Evolutionary conservation across 495 filamentous ascomycete genomes (phyloP), one percentile per base, ranked within the genome.

Genomic region (Cercophora scortea): DNA sequence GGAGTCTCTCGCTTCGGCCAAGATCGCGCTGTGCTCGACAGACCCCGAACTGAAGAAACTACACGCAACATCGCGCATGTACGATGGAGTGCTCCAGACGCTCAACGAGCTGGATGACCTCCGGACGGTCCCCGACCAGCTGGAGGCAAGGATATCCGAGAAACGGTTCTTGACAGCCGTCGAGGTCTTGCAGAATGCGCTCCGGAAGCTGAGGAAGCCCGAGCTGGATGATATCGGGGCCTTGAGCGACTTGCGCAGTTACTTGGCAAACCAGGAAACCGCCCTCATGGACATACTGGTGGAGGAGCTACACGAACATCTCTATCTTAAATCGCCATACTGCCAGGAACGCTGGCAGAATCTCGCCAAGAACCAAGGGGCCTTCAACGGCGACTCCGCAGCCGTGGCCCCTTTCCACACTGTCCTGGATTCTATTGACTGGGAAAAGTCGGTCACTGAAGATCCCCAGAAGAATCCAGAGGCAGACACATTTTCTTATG

Each of bases 291-390:
- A 99, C 66, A 96, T 96, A 41, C 61, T 99, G 60, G 83, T 96
- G 44, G 93, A 99, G 68, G 93, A 99, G 66, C 73, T 99, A 42
- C 94, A 97, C 63, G 95, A 92, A 61, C 93, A 99, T 71, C 77
- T 99, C 4, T 99, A 97, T 60, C 79, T 99, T 11, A 97, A 96
- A 59, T 95, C 90, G 10, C 91, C 90, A 1, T 97, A 97, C 61
- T 96, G 90, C 67, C 88, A 94, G 54, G 88, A 94, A 66, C 74
- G 93, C 45, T 99, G 93, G 93, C 95, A 93, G 62, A 76, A 79
- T 43, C 74, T 88, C 54, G 68, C 77, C 47, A 79, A 79, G 56
- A 68, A 67, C 25, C 75, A 77, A 38, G 73, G 75, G 32, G 68
- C 68, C 11, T 58, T 68, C 42, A 67, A 62, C 8, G 74, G 74